Evolutionary conservation across 164 flowering plant species (phyloP), one percentile per base, ranked within the genome.

Genomic region (Nymphaea thermarum): DNA sequence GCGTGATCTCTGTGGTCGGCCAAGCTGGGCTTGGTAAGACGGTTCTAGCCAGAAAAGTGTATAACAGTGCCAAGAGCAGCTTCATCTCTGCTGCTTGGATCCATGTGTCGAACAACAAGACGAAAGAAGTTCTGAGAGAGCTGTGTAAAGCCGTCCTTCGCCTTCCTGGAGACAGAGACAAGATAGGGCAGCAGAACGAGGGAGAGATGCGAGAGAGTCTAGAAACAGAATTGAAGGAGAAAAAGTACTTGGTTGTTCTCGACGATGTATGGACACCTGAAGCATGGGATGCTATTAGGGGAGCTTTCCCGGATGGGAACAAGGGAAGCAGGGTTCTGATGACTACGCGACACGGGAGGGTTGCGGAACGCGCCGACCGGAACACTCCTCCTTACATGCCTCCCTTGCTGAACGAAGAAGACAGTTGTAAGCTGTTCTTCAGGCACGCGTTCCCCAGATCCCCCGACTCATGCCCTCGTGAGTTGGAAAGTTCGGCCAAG

Each of bases 11-110:
- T 14, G 63, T 82, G 45, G 84, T 84, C 3, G 90, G 90, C 6
- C 81, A 80, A 85, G 90, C 84, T 4, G 90, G 87, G 3, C 47
- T 84, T 15, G 87, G 90, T 7, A 86, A 86, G 63, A 84, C 90
- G 4, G 82, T 85, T 0, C 44, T 75, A 36, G 86, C 84, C 51
- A 80, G 82, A 66, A 73, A 45, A 59, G 82, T 84, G 2, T 86
- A 70, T 73, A 80, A 79, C 65, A 78, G 7, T 64, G 68, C 59
- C 63, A 70, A 63, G 67, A 81, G 0, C 81, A 76, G 43, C 66
- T 70, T 11, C 71, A 60, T 17, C 81, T 80, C 45, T 81, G 82
- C 8, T 75, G 77, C 81, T 62, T 82, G 87, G 87, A 85, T 86
- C 1, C 80, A 81, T 67, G 85, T 86, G 44, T 77, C 86, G 3